Percentiles rank a stretch among this genome's conserved stretches.
Conservation (phyloP, 2,329 filamentous ascomycete genomes). For the Periconia sp. region DNA sequence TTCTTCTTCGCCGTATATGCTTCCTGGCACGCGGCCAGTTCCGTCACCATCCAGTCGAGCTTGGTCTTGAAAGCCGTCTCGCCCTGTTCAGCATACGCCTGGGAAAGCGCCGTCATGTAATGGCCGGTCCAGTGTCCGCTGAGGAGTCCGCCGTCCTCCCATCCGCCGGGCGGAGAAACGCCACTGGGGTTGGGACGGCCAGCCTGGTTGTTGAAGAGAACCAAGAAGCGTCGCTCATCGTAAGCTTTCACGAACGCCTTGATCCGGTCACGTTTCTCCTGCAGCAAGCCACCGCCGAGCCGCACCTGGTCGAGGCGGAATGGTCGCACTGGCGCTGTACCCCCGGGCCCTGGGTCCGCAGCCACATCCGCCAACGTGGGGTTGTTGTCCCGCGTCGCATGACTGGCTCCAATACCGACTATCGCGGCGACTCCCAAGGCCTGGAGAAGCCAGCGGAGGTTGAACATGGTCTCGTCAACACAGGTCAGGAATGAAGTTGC, state of each 20-base stretch:
- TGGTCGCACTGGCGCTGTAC: conserved; percentile 16
- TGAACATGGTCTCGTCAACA: too few species aligned
- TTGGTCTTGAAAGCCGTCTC: conserved; percentile 16
- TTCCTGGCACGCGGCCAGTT: conserved; percentile 17
- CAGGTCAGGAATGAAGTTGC: too few species aligned
- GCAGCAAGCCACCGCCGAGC: conserved; percentile 18
- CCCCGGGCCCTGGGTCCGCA: conserved; percentile 12
- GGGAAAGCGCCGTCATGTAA: conserved; percentile 18
- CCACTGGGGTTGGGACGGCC: conserved; percentile 18
- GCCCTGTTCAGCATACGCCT: conserved; percentile 18
- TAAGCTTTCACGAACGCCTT: conserved; percentile 15
- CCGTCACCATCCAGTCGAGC: conserved; percentile 20
- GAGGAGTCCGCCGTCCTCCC: conserved; percentile 20
- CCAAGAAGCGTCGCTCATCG: conserved; percentile 20
- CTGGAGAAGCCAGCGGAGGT: neutral
- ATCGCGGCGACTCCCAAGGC: neutral
- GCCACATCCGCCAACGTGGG: conserved; percentile 1
- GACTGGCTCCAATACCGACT: neutral
- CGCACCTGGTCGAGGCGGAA: conserved; percentile 20
- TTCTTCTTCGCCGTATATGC: conserved; percentile 10
- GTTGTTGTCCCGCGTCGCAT: too few species aligned
- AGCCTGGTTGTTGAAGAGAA: conserved; percentile 21
- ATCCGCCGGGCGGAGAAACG: conserved; percentile 15
- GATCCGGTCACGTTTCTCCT: conserved; percentile 18
- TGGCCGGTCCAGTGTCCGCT: conserved; percentile 21